phyloP scores from a whole-genome alignment of 2,329 filamentous ascomycete species.

The Colletotrichum tanaceti region DNA sequence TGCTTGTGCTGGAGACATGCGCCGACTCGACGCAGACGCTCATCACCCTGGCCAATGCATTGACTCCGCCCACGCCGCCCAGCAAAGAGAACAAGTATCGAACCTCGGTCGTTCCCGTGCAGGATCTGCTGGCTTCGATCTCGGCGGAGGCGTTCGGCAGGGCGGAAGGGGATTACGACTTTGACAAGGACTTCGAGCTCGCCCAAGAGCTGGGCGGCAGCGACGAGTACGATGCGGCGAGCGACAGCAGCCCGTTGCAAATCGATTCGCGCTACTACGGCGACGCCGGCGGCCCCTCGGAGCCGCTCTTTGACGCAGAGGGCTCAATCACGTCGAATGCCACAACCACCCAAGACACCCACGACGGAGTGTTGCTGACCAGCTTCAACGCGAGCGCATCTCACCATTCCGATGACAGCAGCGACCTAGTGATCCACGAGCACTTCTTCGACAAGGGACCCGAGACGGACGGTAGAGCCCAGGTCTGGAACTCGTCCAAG shows the following conservation, averaged over 20 bases:
- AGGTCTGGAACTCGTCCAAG: conserved; percentile 82
- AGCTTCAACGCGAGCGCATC: conserved; percentile 50
- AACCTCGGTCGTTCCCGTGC: conserved; percentile 85
- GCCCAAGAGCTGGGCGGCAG: conserved; percentile 61
- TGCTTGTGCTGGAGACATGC: conserved; percentile 93
- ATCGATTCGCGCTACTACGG: conserved; percentile 62
- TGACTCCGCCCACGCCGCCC: conserved; percentile 85
- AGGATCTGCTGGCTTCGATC: conserved; percentile 91
- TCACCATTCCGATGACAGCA: conserved; percentile 62
- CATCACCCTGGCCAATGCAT: conserved; percentile 79
- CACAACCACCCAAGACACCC: conserved; percentile 56
- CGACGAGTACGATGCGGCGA: conserved; percentile 48
- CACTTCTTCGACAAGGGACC: conserved; percentile 78
- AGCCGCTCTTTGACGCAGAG: conserved; percentile 61
- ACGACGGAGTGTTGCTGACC: conserved; percentile 59
- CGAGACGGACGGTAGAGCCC: conserved; percentile 73
- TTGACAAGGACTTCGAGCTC: conserved; percentile 71
- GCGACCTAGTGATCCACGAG: conserved; percentile 78
- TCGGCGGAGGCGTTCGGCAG: conserved; percentile 83
- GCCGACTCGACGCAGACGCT: conserved; percentile 97
- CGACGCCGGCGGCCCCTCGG: conserved; percentile 53
- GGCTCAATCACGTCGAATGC: conserved; percentile 53
- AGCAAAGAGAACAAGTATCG: conserved; percentile 87
- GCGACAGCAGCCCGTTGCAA: conserved; percentile 52
- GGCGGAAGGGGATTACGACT: conserved; percentile 70